phyloP scores from a whole-genome alignment of 345 rosid species.

The Hevea brasiliensis region DNA sequence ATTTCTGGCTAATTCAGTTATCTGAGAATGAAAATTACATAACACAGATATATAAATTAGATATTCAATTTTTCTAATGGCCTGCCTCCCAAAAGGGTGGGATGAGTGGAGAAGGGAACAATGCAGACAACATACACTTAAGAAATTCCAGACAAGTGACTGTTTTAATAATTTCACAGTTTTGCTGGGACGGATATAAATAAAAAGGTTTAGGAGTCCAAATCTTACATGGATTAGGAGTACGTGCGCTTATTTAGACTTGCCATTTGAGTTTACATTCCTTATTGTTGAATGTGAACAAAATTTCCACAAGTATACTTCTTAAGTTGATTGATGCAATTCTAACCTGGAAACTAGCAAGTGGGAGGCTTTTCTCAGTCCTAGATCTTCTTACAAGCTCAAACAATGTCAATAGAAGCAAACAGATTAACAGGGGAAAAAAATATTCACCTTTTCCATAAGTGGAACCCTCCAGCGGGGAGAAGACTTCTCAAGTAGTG shows the following conservation, averaged over 20 bases:
- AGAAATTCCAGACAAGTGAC: too few species aligned
- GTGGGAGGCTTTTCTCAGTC: neutral
- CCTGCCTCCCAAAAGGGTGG: neutral
- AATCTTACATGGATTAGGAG: neutral
- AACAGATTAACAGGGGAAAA: neutral
- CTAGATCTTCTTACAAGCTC: neutral
- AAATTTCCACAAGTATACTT: neutral
- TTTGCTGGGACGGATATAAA: too few species aligned
- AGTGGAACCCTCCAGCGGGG: conserved; percentile 70
- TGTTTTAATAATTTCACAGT: too few species aligned
- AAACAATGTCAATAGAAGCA: neutral
- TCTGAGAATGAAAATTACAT: conserved; percentile 27
- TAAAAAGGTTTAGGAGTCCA: too few species aligned
- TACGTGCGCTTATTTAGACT: neutral
- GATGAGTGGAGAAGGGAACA: neutral
- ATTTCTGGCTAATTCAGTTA: conserved; percentile 45
- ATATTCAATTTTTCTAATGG: neutral
- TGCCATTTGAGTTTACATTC: neutral
- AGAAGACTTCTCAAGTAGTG: conserved; percentile 55
- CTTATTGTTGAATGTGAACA: neutral
- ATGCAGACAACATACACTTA: neutral
- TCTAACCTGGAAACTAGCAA: neutral
- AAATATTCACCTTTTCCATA: conserved; percentile 47
- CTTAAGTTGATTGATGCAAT: neutral
- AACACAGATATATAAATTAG: neutral